Base-by-base conservation (phyloP, 805 yeast genomes). In the Dipodascopsis tothii region DNA sequence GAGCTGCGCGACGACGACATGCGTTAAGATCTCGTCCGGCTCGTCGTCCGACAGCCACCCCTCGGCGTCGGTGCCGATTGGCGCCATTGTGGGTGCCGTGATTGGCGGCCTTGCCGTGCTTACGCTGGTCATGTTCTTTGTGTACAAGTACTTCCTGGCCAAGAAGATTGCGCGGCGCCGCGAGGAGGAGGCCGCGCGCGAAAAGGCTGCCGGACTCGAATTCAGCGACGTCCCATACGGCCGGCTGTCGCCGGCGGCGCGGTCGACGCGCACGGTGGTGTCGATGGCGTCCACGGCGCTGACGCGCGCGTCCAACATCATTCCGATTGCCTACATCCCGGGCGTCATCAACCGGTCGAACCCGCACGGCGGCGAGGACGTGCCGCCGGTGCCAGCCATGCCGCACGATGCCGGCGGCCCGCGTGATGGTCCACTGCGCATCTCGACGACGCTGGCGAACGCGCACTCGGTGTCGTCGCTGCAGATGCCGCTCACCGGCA, bases 281-380 rank as follows among this genome's bases (percentile, higher is more conserved):
- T 16, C 61, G 37, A 51, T 68, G 25, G 82, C 88, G 5, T 74
- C 83, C 23, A 75, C 87, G 4, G 75, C 80, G 11, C 70, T 80
- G 38, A 80, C 92, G 7, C 77, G 81, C 55, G 94, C 94, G 3
- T 83, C 94, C 11, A 87, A 88, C 62, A 79, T 88, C 51, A 73
- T 88, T 48, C 95, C 95, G 17, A 81, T 90, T 45, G 95, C 95
- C 2, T 88, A 87, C 60, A 84, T 88, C 47, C 97, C 96, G 0
- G 96, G 96, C 30, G 96, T 87, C 36, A 84, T 59, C 20, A 55
- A 41, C 30, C 41, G 45, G 39, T 45, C 46, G 40, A 43, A 38
- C 21, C 43, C 48, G 20, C 41, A 37, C 32, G 44, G 45, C 16
- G 48, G 48, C 3, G 35, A 43, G 14, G 34, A 49, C 18, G 44